These are phyloP conservation scores for Suillus discolor DNA, from an alignment of 768 basidiomycete species.

Conservation along the genomic window DNA sequence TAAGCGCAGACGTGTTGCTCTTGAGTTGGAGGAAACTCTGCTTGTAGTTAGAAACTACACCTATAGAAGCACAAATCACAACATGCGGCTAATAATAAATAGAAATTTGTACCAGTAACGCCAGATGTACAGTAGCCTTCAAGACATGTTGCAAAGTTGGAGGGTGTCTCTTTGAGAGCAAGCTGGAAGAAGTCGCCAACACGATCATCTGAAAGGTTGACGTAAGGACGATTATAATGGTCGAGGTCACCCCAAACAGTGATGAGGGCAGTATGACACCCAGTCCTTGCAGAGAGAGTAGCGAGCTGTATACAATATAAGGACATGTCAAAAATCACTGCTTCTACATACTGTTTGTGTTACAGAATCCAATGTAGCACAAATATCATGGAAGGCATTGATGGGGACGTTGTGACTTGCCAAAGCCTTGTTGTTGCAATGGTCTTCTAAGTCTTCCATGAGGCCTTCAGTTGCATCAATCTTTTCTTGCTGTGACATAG, in stretches of 20 bases:
- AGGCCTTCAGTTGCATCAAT: neutral
- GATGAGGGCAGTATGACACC: neutral
- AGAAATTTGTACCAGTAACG: neutral
- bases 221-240: neutral
- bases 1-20: neutral
- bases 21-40: neutral
- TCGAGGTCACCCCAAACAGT: neutral
- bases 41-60: neutral
- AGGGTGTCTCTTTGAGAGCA: neutral
- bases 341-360: neutral
- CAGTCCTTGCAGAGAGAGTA: neutral
- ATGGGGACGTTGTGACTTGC: neutral
- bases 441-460: neutral
- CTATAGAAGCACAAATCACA: neutral
- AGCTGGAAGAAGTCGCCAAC: neutral
- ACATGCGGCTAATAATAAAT: neutral
- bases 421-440: neutral
- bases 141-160: neutral
- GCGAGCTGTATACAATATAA: neutral
- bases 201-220: neutral
- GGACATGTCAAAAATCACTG: neutral
- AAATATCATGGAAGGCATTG: neutral
- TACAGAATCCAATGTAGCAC: neutral
- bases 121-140: neutral
- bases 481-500: constrained; percentile 1